phyloP scores from a whole-genome alignment of 148 eudicot species.

The Hydrangea macrophylla region DNA sequence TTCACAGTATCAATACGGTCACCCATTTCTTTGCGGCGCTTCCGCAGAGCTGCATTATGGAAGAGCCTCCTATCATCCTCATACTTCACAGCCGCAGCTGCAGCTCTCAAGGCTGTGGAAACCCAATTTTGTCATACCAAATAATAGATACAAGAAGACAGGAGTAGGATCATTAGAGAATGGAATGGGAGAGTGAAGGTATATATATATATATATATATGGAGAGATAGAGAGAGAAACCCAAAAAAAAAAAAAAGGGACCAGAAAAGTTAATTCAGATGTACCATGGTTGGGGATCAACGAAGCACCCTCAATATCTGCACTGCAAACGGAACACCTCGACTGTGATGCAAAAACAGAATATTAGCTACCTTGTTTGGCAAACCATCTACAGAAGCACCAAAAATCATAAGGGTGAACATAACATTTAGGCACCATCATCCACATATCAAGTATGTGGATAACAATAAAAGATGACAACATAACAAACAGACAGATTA shows the following conservation, averaged over 20 bases:
- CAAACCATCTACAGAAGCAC: no score
- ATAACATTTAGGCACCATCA: slow-evolving; percentile 19
- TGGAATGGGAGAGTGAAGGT: neutral
- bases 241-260: neutral
- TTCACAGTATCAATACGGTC: slow-evolving; percentile 41
- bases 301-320: slow-evolving; percentile 55
- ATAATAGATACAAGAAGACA: neutral
- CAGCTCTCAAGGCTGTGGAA: slow-evolving; percentile 78
- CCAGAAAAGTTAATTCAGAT: neutral
- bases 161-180: neutral
- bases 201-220: neutral
- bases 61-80: slow-evolving; percentile 84
- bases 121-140: neutral
- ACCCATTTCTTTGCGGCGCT: slow-evolving; percentile 71
- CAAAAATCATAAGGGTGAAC: no score
- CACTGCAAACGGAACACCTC: slow-evolving; percentile 65
- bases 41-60: slow-evolving; percentile 68
- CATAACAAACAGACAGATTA: no score
- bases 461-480: no score
- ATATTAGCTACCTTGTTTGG: slow-evolving; percentile 11
- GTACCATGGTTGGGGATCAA: slow-evolving; percentile 83
- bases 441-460: no score
- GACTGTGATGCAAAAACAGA: slow-evolving; percentile 50
- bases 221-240: slow-evolving; percentile 1
- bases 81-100: slow-evolving; percentile 71